Evolutionary conservation across 164 flowering plant species (phyloP).

Genomic region (Hamamelis virginiana): DNA sequence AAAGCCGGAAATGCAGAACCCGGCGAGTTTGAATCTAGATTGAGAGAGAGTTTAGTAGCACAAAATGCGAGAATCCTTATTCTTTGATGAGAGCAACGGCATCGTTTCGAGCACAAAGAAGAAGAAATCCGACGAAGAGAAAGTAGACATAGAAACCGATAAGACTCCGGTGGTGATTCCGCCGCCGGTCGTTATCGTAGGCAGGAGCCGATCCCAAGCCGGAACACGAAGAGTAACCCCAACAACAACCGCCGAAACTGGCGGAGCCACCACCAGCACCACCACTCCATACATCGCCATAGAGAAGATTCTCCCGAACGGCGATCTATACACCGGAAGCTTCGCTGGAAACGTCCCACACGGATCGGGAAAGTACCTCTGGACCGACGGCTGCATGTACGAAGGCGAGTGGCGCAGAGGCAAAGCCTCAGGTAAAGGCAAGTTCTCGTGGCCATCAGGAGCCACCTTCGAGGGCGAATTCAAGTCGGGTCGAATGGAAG

Average conservation of each 20-base stretch:
- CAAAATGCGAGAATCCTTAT: conserved; percentile 39
- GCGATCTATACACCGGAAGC: conserved; percentile 76
- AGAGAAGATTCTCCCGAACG: conserved; percentile 72
- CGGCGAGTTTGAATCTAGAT: conserved; percentile 14
- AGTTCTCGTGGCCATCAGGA: conserved; percentile 87
- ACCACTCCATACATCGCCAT: conserved; percentile 8
- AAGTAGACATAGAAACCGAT: neutral
- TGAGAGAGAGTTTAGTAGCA: neutral
- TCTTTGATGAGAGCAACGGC: conserved; percentile 18
- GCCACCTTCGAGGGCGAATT: conserved; percentile 86
- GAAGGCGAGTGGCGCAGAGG: conserved; percentile 83
- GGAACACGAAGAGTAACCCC: conserved; percentile 51
- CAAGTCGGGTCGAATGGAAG: conserved; percentile 83
- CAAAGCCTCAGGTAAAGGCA: conserved; percentile 76
- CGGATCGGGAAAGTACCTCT: conserved; percentile 82
- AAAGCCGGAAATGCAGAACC: conserved; percentile 31
- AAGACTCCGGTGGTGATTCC: conserved; percentile 4
- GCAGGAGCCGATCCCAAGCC: conserved; percentile 54
- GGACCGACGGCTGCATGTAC: conserved; percentile 91
- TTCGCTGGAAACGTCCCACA: conserved; percentile 53
- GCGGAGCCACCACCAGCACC: neutral
- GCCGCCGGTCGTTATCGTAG: conserved; percentile 14
- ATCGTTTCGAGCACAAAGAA: conserved; percentile 19
- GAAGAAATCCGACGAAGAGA: conserved; percentile 27
- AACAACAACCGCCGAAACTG: conserved; percentile 13